Evolutionary conservation across 2,329 filamentous ascomycete genomes (phyloP), one percentile per base, ranked within the genome.

Genomic region (Diaporthe citri): DNA sequence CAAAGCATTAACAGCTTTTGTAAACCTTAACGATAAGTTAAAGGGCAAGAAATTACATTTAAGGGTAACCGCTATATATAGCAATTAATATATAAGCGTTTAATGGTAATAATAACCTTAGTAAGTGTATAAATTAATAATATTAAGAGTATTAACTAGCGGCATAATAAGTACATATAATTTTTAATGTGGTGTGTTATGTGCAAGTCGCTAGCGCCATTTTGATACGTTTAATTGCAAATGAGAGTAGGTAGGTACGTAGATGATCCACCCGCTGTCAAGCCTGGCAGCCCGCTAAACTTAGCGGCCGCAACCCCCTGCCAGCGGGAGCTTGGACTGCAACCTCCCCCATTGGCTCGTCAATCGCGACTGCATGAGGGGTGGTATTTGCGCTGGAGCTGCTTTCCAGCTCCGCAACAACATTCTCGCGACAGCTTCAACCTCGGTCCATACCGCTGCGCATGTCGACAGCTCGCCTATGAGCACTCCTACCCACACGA

Each of bases 301-400:
- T 55, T 69, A 69, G 64, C 64, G 64, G 64, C 64, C 64, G 64
- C 64, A 5, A 13, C 31, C 64, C 64, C 64, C 64, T 69, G 64
- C 48, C 48, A 10, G 34, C 48, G n/a, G 64, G 64, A 69, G 64
- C 64, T 55, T 41, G 28, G 10, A 9, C 60, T 17, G 8, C 48
- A 64, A 34, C 41, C 20, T 41, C 25, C 20, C 48, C 57, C 41
- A 74, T 74, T 74, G 73, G 69, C 67, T 36, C 55, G 39, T 39
- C 71, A 75, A 28, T 66, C 66, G 64, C 51, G 48, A 20, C 48
- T 57, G 73, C 56, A 74, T 31, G 70, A 22, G 51, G 46, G 34
- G 31, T 69, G 34, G 48, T 41, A 55, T 69, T 41, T 46, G 25
- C n/a, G 17, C 28, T 20, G 51, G 34, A 46, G 48, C 59, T 72